Base-by-base conservation (phyloP, 768 basidiomycete genomes). In the Boletus sensibilis region DNA sequence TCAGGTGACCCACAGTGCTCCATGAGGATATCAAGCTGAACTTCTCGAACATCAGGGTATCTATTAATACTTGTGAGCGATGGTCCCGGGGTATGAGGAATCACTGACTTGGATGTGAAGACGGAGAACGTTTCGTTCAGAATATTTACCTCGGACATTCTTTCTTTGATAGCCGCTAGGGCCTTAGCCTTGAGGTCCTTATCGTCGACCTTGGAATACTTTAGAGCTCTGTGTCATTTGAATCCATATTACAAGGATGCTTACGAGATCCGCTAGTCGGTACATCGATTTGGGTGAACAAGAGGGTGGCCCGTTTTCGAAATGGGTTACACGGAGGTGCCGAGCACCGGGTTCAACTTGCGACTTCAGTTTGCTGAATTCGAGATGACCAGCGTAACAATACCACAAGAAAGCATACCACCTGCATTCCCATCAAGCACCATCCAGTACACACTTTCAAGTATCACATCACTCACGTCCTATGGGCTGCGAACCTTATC, bases 231-330 rank as follows among this genome's bases (percentile, higher is more conserved):
- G 23, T n/a, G 20, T 25, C 31, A 50, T 33, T 27, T 21, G 4
- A 43, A 18, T 20, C 34, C 6, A 27, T 37, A 8, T 27, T 9
- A 21, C 25, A 29, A 29, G 10, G 8, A 52, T n/a, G 2, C 59
- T 56, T 23, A 71, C 74, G n/a, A 72, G 70, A 23, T 62, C 47
- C 6, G 74, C 72, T 0, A 74, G 56, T 50, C 70, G 69, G 33
- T 74, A 75, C 71, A 75, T 74, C 0, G 74, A 75, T 61, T 74
- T 74, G 9, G 74, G 72, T 16, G 72, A 74, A 50, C 72, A 74
- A 9, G 49, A 29, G 4, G 62, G 62, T 37, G 53, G 51, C 4
- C 38, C 44, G 13, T 52, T 55, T 44, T 50, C 29, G 41, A 39
- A 2, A 14, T 38, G 21, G n/a, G 40, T 21, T 31, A 25, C 31